Evolutionary conservation across 1,284 basidiomycete species (phyloP), one percentile per base, ranked within the genome.

Genomic region (Ceratobasidium sp.): DNA sequence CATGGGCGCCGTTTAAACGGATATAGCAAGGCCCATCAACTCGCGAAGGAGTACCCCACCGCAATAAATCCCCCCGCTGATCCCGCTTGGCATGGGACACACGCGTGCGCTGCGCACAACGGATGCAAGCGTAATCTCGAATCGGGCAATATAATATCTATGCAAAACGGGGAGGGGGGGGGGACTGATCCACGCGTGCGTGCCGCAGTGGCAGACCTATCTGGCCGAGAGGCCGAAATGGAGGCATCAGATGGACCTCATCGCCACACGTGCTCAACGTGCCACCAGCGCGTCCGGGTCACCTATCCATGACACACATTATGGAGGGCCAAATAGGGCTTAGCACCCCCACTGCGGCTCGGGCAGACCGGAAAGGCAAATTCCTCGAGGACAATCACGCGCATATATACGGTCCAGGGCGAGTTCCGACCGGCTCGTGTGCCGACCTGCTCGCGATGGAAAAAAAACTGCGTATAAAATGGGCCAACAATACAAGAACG

Each of bases 1-100:
- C 28, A 55, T 23, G 21, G 53, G 14, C 53, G 32, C 21, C 14
- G 6, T 39, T 39, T 14, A 39, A 55, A 12, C 53, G 23, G 53
- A 55, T 30, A 55, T 55, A 32, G 53, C 32, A 55, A 32, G 53
- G 53, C 53, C 3, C 53, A 55, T 55, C 53, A 55, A 23, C 23
- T 16, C 53, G 12, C 12, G 28, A 55, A 55, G 53, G 26, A 12
- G 26, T 55, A 55, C 53, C 53, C 53, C 53, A 55, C 26, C 12
- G 46, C 18, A n/a, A 23, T 50, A 30, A 41, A 61, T 43, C 32
- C 39, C 61, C 26, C 21, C 30, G 21, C 26, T 48, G 45, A 36
- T 32, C 26, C 26, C 45, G 50, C 61, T 64, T 64, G 61, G 61
- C 61, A 45, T 64, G 61, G 46, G 61, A 64, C 28, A 18, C 4